Base-by-base conservation (phyloP, 768 basidiomycete genomes). In the Calocera viscosa region DNA sequence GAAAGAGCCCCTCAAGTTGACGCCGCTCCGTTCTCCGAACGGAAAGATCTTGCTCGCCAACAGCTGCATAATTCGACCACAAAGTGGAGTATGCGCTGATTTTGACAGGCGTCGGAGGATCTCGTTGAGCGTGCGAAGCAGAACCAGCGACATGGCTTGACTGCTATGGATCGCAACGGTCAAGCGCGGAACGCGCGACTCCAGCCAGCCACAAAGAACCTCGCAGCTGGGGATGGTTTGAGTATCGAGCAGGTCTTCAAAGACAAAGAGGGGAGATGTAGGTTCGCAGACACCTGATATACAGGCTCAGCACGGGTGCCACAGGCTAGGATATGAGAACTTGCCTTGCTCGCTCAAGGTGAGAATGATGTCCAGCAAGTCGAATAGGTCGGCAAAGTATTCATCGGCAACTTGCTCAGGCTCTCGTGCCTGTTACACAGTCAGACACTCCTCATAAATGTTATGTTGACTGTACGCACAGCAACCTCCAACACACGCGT, bases 121-220 rank as follows among this genome's bases (percentile, higher is more conserved):
- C 70, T 94, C 92, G 72, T 96, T 96, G 43, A 94, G 79, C 22
- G 88, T 88, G 63, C 93, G 84, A 28, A 95, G 81, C 16, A 96
- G 81, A 66, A 89, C 80, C 40, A 94, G 86, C 1, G 91, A 91
- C 74, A 93, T 93, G 68, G 89, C 90, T 76, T 91, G 35, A 43
- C 24, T 47, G 12, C 19, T 43, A 24, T 49, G 39, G 67, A 72
- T 41, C 63, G 71, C 30, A 10, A 64, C 81, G 0, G 90, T 94
- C 39, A 94, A 80, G 17, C 88, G 81, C 17, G 79, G 76, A 0
- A 86, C 83, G 30, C 89, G 85, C 67, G 75, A 75, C 77, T 94
- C 91, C 63, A 94, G 87, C 89, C 91, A 94, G 2, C 86, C 86
- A 77, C 94, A 92, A 26, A 94, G 84, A 69, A 89, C 86, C 11